Evolutionary conservation across 2,329 filamentous ascomycete genomes (phyloP).

Genomic region (Xylaria sp.): DNA sequence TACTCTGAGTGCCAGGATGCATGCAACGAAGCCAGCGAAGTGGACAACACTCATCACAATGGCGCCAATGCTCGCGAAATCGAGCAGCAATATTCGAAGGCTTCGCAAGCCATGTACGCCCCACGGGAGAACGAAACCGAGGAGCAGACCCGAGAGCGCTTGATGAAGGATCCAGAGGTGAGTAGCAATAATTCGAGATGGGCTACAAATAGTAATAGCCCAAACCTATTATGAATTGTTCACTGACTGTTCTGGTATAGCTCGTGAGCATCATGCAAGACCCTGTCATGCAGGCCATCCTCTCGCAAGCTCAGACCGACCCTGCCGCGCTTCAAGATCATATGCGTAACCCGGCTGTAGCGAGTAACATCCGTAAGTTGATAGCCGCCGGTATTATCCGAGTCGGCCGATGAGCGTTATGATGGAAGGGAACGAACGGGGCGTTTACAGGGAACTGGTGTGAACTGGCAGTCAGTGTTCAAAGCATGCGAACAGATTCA

Average conservation of each 20-base stretch:
- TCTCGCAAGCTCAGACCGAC: constrained; percentile 95
- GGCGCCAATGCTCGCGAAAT: constrained; percentile 91
- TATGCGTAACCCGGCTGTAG: constrained; percentile 90
- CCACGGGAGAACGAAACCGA: constrained; percentile 95
- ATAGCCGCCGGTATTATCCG: constrained; percentile 93
- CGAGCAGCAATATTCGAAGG: constrained; percentile 93
- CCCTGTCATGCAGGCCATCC: constrained; percentile 96
- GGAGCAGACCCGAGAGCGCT: constrained; percentile 91
- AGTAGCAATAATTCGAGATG: constrained; percentile 50
- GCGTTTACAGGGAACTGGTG: constrained; percentile 35
- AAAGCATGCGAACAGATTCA: constrained; percentile 20
- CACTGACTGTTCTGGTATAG: constrained; percentile 53
- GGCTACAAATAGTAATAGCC: background rate
- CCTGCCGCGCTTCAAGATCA: constrained; percentile 94
- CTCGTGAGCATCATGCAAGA: constrained; percentile 94
- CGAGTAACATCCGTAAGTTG: constrained; percentile 92
- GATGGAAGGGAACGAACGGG: constrained; percentile 10
- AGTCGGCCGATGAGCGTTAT: constrained; percentile 62
- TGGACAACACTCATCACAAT: constrained; percentile 75
- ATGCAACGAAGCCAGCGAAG: constrained; percentile 80
- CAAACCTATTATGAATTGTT: background rate
- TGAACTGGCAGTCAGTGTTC: constrained; percentile 23
- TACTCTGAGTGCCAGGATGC: constrained; percentile 95
- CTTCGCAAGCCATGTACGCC: constrained; percentile 87
- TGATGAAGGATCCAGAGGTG: constrained; percentile 91